These are phyloP conservation scores for Cutaneotrichosporon sp. DNA, from an alignment of 1,284 basidiomycete species.

Conservation along the genomic window DNA sequence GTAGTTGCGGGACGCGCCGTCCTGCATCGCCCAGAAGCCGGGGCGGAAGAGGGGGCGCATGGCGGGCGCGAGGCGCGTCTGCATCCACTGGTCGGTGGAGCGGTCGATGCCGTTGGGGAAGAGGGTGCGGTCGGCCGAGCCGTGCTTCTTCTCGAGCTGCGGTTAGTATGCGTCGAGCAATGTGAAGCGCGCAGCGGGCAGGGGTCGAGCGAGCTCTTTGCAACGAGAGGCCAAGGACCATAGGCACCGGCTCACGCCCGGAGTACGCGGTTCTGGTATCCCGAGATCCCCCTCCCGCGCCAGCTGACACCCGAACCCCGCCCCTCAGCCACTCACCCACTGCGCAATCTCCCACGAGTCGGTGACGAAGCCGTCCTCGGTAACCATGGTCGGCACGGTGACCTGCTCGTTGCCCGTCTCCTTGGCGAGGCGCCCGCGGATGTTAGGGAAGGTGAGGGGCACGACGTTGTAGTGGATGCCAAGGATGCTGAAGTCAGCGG, in stretches of 20 bases:
- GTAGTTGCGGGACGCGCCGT: conserved; percentile 22
- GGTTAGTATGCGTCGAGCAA: neutral
- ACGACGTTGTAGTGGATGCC: conserved; percentile 23
- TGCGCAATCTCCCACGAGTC: conserved; percentile 42
- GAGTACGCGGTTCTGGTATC: too few relatives aligned
- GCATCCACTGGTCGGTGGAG: conserved; percentile 31
- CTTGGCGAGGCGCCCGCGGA: conserved; percentile 31
- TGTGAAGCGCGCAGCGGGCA: too few relatives aligned
- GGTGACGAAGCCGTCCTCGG: conserved; percentile 30
- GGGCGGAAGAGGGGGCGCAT: conserved; percentile 26
- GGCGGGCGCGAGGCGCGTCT: conserved; percentile 28
- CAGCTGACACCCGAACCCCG: too few relatives aligned
- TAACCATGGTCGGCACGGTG: conserved; percentile 38
- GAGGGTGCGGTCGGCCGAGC: conserved; percentile 28
- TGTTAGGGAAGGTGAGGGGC: conserved; percentile 30
- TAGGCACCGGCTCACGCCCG: too few relatives aligned
- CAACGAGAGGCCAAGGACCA: too few relatives aligned
- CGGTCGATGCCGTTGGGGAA: conserved; percentile 27
- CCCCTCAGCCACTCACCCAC: conserved; percentile 33
- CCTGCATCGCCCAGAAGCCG: conserved; percentile 13
- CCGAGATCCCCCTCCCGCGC: too few relatives aligned
- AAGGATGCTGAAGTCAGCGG: conserved; percentile 26
- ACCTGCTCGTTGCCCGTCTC: conserved; percentile 37
- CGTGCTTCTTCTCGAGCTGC: conserved; percentile 36
- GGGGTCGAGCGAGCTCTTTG: too few relatives aligned